Evolutionary conservation across 2,329 filamentous ascomycete genomes (phyloP).

Genomic region (Fusarium transvaalense): DNA sequence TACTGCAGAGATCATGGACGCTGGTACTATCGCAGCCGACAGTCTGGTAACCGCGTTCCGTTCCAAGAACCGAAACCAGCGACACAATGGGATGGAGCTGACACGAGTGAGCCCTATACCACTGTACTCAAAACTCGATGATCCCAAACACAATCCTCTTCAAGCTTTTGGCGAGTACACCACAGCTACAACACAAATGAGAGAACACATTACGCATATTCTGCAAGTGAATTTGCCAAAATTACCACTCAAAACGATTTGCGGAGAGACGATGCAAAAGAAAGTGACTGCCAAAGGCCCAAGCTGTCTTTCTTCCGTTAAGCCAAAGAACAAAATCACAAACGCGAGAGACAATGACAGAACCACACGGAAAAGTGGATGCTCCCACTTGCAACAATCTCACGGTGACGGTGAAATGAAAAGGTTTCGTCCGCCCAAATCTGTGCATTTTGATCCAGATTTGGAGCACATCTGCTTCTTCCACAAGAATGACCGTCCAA

Average conservation of each 20-base stretch:
- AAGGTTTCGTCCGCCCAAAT: neutral
- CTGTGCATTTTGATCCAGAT: neutral
- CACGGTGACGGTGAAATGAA: no score
- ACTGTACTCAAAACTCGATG: neutral
- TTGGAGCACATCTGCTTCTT: neutral
- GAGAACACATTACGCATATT: neutral
- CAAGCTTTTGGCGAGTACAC: neutral
- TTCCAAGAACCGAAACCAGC: neutral
- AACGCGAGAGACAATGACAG: no score
- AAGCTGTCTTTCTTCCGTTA: no score
- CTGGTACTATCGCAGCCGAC: neutral
- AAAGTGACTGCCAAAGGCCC: no score
- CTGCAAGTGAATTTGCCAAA: no score
- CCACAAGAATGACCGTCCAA: neutral
- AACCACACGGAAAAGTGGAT: no score
- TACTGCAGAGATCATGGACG: neutral
- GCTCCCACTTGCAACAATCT: no score
- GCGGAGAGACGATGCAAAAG: no score
- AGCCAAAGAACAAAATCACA: no score
- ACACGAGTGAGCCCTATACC: neutral
- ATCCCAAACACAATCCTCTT: neutral
- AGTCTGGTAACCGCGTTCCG: neutral
- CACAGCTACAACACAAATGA: neutral
- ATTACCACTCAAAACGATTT: no score
- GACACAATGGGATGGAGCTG: neutral